Evolutionary conservation across 495 filamentous ascomycete genomes (phyloP), one percentile per base, ranked within the genome.

Genomic region (Daldinia concentrica): DNA sequence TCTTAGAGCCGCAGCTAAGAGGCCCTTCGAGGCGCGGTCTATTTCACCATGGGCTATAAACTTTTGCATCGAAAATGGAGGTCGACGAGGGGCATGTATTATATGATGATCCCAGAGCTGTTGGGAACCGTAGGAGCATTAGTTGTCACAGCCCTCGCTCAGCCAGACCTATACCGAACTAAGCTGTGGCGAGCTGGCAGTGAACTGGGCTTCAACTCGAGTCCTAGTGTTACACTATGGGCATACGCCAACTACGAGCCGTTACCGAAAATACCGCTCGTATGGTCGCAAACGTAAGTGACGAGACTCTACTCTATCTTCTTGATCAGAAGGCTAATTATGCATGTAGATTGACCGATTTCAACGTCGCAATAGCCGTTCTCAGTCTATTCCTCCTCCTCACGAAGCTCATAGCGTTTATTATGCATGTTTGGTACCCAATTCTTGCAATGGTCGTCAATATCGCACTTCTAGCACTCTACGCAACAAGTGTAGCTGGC

Each of bases 201-300:
- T 54, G 84, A 93, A 48, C 87, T 92, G 73, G 89, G 90, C 56
- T 94, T 93, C 86, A 97, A 97, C 79, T 95, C 92, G 69, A 86
- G 88, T 65, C 94, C 94, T 22, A 83, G 83, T 41, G 84, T 90
- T 72, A 83, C 90, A 6, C 72, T 95, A 24, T 97, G 93, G 76
- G 89, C 90, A 17, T 88, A 88, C 64, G 90, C 93, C 45, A 97
- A 97, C 72, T 87, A 94, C 74, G 80, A 83, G 61, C 82, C 90
- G 2, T 85, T 90, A 37, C 85, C 86, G 0, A 85, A 79, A 4
- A 79, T 88, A 19, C 94, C 94, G 7, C 82, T 94, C 72, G 89
- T 95, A 22, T 97, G 94, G 94, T 92, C 90, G 45, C 82, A 86
- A 71, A 88, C 90, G 94, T 97, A 85, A 71, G 91, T 87, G 50